A percentile compares a stretch with the other conserved stretches of the same genome.
phyloP scores from a whole-genome alignment of 495 filamentous ascomycete genomes.

The Astrocystis sublimbata region DNA sequence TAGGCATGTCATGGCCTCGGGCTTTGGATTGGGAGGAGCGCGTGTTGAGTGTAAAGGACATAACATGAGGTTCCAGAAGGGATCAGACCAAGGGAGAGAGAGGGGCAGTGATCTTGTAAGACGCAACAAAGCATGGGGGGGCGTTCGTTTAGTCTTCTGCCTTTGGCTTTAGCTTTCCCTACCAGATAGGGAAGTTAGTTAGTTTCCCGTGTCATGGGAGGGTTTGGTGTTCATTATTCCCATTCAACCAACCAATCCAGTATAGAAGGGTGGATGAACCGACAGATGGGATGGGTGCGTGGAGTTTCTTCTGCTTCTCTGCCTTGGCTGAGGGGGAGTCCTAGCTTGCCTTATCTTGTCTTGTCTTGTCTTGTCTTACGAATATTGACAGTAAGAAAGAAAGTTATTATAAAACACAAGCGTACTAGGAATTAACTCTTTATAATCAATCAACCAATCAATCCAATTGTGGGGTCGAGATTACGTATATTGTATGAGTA shows the following conservation, averaged over 20 bases:
- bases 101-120: not conserved
- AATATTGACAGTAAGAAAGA: no score
- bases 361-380: not conserved
- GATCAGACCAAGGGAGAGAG: no score
- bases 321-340: not conserved
- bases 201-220: not conserved
- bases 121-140: constrained; percentile 7
- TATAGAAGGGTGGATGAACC: not conserved
- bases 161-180: not conserved
- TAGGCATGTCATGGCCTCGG: not conserved
- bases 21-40: not conserved
- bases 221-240: not conserved
- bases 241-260: not conserved
- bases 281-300: no score
- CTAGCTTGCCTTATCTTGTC: no score
- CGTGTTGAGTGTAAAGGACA: no score
- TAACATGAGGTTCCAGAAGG: not conserved
- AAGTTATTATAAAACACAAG: no score
- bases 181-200: not conserved
- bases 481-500: no score
- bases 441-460: no score
- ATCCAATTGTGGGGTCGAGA: no score
- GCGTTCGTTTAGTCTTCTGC: constrained; percentile 8
- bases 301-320: not conserved
- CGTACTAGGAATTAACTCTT: no score